A percentile compares a stretch with the other conserved stretches of the same genome.
phyloP scores from a whole-genome alignment of 306 rosid species.

The Styphnolobium japonicum region DNA sequence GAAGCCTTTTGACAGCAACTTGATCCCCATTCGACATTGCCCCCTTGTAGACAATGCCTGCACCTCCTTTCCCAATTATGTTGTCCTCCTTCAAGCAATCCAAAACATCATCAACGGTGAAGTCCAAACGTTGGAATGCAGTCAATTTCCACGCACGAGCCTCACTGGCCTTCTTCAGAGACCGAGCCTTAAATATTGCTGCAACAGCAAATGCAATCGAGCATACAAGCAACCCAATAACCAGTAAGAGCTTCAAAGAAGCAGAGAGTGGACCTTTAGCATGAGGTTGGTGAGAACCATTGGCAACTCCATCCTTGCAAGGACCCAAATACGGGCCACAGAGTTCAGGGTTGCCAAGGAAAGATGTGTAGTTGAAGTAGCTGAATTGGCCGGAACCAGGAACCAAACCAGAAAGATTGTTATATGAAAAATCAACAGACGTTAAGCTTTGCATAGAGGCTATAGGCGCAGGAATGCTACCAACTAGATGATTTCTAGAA shows the following conservation, averaged over 20 bases:
- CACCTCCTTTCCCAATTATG: slow-evolving; percentile 97
- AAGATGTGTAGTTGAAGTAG: slow-evolving; percentile 92
- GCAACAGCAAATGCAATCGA: slow-evolving; percentile 77
- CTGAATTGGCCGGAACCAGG: slow-evolving; percentile 97
- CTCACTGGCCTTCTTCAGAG: slow-evolving; percentile 79
- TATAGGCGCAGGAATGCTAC: slow-evolving; percentile 71
- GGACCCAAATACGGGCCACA: slow-evolving; percentile 91
- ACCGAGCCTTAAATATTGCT: slow-evolving; percentile 81
- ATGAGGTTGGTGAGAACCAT: slow-evolving; percentile 50
- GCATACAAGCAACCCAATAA: slow-evolving; percentile 71
- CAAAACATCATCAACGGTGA: slow-evolving; percentile 87
- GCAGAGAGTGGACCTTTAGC: slow-evolving; percentile 64
- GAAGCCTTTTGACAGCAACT: slow-evolving; percentile 91
- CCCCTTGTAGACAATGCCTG: slow-evolving; percentile 97
- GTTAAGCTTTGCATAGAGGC: slow-evolving; percentile 92
- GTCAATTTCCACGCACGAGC: slow-evolving; percentile 88
- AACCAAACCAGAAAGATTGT: slow-evolving; percentile 95
- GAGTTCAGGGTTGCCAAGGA: slow-evolving; percentile 74
- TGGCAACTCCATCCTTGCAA: slow-evolving; percentile 72
- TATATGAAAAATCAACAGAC: slow-evolving; percentile 86
- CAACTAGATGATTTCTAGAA: slow-evolving; percentile 78
- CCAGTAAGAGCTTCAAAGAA: slow-evolving; percentile 74
- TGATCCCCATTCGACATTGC: slow-evolving; percentile 71
- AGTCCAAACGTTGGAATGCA: slow-evolving; percentile 88
- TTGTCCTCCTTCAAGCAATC: slow-evolving; percentile 87